Percentiles rank a stretch among this genome's conserved stretches.
phyloP scores from a whole-genome alignment of 2,329 filamentous ascomycete genomes.

The Rosellinia necatrix region DNA sequence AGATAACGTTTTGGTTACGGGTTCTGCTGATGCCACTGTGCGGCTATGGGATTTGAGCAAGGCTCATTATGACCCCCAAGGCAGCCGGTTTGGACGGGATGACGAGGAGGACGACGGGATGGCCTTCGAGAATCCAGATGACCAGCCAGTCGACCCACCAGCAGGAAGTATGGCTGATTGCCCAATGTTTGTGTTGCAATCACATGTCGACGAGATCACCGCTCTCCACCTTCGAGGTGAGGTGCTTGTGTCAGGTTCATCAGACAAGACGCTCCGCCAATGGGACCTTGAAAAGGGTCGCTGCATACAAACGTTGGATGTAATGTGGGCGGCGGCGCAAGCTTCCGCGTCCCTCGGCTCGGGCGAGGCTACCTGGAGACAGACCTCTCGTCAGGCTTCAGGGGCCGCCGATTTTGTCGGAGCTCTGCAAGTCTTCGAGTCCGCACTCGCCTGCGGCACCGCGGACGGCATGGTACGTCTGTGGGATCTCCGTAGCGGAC shows the following conservation, averaged over 20 bases:
- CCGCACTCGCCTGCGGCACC: conserved; percentile 92
- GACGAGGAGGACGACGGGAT: conserved; percentile 68
- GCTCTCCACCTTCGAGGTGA: conserved; percentile 89
- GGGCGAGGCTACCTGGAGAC: conserved; percentile 71
- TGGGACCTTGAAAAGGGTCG: conserved; percentile 98
- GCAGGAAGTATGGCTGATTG: conserved; percentile 87
- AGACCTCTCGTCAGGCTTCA: conserved; percentile 67
- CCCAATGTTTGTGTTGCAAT: conserved; percentile 82
- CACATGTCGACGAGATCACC: conserved; percentile 93
- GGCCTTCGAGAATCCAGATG: conserved; percentile 73
- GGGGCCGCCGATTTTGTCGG: conserved; percentile 88
- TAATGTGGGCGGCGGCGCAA: conserved; percentile 96
- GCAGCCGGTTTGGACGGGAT: conserved; percentile 62
- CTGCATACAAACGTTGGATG: conserved; percentile 95
- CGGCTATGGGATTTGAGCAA: conserved; percentile 92
- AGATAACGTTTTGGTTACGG: conserved; percentile 93
- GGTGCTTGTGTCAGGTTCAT: conserved; percentile 90
- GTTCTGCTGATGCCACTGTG: conserved; percentile 92
- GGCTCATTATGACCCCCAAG: conserved; percentile 78
- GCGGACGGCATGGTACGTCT: conserved; percentile 96
- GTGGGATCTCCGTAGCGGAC: conserved; percentile 95
- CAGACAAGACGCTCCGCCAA: conserved; percentile 95
- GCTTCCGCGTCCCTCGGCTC: conserved; percentile 71
- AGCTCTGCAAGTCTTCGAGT: conserved; percentile 92
- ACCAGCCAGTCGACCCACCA: conserved; percentile 70